Percentiles rank a stretch among this genome's conserved stretches.
phyloP scores from a whole-genome alignment of 1,139 yeast species.

The Nakaseomyces nivariensis region DNA sequence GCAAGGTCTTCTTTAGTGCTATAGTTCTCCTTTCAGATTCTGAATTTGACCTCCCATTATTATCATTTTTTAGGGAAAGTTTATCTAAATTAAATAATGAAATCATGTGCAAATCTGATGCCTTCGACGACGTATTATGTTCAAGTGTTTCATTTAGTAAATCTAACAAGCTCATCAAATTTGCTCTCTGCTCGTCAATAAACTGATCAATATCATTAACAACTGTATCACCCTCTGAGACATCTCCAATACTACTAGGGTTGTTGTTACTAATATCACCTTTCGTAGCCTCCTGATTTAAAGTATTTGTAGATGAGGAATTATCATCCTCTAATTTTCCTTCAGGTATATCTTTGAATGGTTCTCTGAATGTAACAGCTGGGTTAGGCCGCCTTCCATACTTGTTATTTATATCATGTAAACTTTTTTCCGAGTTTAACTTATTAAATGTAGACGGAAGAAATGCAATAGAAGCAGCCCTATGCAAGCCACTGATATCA shows the following conservation, averaged over 20 bases:
- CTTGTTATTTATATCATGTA: neutral
- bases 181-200: conserved; percentile 19
- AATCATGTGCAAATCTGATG: conserved; percentile 28
- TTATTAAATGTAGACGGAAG: conserved; percentile 5
- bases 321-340: neutral
- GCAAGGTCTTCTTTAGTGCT: conserved; percentile 39
- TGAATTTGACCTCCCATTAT: conserved; percentile 22
- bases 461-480: conserved; percentile 11
- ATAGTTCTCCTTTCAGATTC: conserved; percentile 4
- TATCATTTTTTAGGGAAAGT: conserved; percentile 35
- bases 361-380: conserved; percentile 6
- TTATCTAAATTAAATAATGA: conserved; percentile 29
- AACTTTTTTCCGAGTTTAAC: neutral
- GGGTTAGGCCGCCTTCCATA: conserved; percentile 2
- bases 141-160: conserved; percentile 30
- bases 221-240: conserved; percentile 4
- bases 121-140: conserved; percentile 30
- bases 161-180: conserved; percentile 21
- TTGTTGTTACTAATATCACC: conserved; percentile 4
- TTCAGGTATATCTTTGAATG: conserved; percentile 4
- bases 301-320: neutral
- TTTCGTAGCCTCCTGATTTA: neutral
- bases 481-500: conserved; percentile 5
- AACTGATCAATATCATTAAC: conserved; percentile 2
- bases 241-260: conserved; percentile 4